A percentile compares a stretch with the other conserved stretches of the same genome.
phyloP scores from a whole-genome alignment of 345 rosid species.

The Gossypium turneri region DNA sequence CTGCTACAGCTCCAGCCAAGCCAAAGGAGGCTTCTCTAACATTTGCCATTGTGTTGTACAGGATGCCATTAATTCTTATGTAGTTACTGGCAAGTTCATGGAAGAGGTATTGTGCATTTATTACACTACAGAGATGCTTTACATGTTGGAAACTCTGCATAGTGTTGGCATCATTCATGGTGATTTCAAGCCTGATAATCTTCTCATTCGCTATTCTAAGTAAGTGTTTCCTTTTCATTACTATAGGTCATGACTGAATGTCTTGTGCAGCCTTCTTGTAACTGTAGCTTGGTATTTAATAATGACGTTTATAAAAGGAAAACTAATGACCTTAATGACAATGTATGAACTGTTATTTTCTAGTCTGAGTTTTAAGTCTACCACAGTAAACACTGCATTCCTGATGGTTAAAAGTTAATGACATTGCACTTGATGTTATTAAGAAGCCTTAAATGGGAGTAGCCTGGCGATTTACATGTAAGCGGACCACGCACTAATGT shows the following conservation, averaged over 20 bases:
- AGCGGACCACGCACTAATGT: not conserved
- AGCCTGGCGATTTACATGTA: not conserved
- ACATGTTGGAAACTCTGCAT: slow-evolving; percentile 86
- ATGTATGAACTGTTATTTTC: not conserved
- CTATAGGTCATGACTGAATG: not conserved
- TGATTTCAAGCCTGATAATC: slow-evolving; percentile 96
- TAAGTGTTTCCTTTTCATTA: slow-evolving; percentile 25
- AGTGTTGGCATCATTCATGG: slow-evolving; percentile 86
- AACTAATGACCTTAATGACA: not conserved
- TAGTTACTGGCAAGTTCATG: slow-evolving; percentile 69
- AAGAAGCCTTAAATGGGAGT: not conserved
- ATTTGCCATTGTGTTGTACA: slow-evolving; percentile 26
- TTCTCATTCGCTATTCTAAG: slow-evolving; percentile 75
- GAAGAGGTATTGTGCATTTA: slow-evolving; percentile 85
- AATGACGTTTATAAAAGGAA: not conserved
- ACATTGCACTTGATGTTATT: not conserved
- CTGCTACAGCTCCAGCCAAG: not conserved
- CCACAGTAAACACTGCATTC: not conserved
- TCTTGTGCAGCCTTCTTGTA: not conserved
- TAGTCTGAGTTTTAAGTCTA: not conserved
- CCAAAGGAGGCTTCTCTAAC: slow-evolving; percentile 5
- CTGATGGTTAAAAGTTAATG: not conserved
- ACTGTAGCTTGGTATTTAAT: not conserved
- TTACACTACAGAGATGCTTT: slow-evolving; percentile 86
- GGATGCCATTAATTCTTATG: slow-evolving; percentile 90